Base-by-base conservation (phyloP, 2,329 filamentous ascomycete genomes). In the Fusarium brevicatenulatum region DNA sequence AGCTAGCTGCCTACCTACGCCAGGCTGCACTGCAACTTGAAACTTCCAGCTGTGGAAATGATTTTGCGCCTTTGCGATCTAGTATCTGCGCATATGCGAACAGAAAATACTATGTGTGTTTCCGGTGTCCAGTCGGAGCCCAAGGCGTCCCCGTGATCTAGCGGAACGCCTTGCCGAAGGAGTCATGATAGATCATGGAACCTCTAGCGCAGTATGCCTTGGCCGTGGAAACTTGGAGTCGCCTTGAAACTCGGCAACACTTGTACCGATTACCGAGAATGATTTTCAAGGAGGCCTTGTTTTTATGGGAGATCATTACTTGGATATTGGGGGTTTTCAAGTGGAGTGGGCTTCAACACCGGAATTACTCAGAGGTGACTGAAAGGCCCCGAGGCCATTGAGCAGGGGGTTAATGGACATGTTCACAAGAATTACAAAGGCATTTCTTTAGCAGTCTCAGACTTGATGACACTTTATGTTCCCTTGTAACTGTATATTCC, bases 101-200 rank as follows among this genome's bases (percentile, higher is more conserved):
- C 19, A 15, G 7, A 25, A 28, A 63, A n/a, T n/a, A 5, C 36
- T 21, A 19, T 21, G 23, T 21, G 32, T 39, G 13, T 7, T 34
- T 43, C 16, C 49, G 40, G 43, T n/a, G 11, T 37, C 28, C 32
- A 42, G 21, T 25, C 60, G 34, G 47, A 54, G 36, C 46, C 15
- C 47, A 60, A 70, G 66, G 66, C 60, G 40, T 57, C 44, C 21
- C 63, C 12, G 39, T 40, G 44, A 40, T 49, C 46, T 58, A 34
- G 32, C 42, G 56, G 47, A 46, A 62, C 43, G 52, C 59, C 66
- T 55, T 44, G 43, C 52, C 39, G 13, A 32, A 47, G 54, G 52
- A 70, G 60, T 66, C 67, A 69, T 70, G 39, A 70, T 56, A 52
- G 67, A 47, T 65, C 42, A 65, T 70, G 54, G 30, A 54, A 28